Percentiles rank a stretch among this genome's conserved stretches.
These are phyloP conservation scores for Colletotrichum incanum DNA, from an alignment of 2,329 filamentous ascomycete genomes.

Conservation along the genomic window DNA sequence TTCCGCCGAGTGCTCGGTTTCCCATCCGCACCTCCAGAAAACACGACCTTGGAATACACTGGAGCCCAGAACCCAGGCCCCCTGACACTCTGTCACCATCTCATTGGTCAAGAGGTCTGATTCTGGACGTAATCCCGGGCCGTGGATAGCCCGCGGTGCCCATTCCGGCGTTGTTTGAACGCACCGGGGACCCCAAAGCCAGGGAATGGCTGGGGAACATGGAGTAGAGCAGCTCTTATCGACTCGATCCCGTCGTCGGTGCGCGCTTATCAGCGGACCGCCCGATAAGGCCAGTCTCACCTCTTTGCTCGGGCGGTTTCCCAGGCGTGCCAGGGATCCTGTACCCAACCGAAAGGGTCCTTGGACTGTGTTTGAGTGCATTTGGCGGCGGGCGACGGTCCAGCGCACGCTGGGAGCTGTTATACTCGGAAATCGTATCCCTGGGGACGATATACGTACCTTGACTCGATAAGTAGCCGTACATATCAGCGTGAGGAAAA, in stretches of 20 bases:
- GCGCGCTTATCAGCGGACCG: constrained; percentile 35
- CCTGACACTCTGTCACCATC: neutral
- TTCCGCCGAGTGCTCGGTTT: constrained; percentile 30
- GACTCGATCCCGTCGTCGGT: constrained; percentile 4
- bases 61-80: neutral
- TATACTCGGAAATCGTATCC: constrained; percentile 9
- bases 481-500: neutral
- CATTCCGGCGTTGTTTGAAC: neutral
- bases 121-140: constrained; percentile 27
- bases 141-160: constrained; percentile 24
- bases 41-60: neutral
- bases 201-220: constrained; percentile 31
- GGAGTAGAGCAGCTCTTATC: constrained; percentile 19
- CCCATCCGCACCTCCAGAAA: constrained; percentile 19
- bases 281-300: constrained; percentile 24
- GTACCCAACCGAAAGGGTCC: constrained; percentile 24
- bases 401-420: neutral
- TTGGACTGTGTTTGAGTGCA: neutral
- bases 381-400: neutral
- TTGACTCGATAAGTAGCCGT: constrained; percentile 5
- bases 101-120: constrained; percentile 20
- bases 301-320: neutral
- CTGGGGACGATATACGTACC: constrained; percentile 8
- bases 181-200: constrained; percentile 4
- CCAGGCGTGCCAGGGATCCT: constrained; percentile 5